These are phyloP conservation scores for Kokia cookei DNA, from an alignment of 441 rosid genomes.

Conservation along the genomic window DNA sequence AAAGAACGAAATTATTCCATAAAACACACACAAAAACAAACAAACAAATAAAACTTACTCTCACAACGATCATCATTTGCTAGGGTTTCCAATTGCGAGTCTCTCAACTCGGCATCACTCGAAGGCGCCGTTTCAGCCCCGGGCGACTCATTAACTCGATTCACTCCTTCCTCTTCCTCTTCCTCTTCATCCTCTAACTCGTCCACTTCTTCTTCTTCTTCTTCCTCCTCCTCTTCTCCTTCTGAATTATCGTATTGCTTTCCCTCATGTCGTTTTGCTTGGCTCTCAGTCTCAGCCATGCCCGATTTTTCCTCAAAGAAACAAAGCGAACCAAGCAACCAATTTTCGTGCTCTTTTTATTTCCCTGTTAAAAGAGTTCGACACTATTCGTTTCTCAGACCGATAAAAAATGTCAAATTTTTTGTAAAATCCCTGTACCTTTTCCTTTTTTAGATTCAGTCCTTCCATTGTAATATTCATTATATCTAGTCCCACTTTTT, in stretches of 20 bases:
- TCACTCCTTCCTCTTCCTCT: conserved; percentile 15
- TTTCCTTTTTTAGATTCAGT: no score
- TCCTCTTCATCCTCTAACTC: conserved; percentile 16
- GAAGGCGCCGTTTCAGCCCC: conserved; percentile 14
- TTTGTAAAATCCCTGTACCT: no score
- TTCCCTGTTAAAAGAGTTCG: conserved; percentile 6
- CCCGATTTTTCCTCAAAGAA: conserved; percentile 19
- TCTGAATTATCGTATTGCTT: conserved; percentile 6
- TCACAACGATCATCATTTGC: conserved; percentile 28
- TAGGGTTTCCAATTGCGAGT: conserved; percentile 26
- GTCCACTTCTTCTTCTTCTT: conserved; percentile 9
- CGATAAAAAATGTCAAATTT: neutral
- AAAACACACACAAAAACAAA: neutral
- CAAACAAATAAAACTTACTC: conserved; percentile 25
- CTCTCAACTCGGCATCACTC: conserved; percentile 16
- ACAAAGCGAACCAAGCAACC: conserved; percentile 33
- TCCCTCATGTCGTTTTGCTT: conserved; percentile 11
- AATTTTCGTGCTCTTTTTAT: conserved; percentile 14
- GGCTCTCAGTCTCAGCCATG: conserved; percentile 48
- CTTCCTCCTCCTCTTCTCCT: conserved; percentile 16
- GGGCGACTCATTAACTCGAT: conserved; percentile 26
- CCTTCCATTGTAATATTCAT: no score
- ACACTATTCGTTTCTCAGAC: conserved; percentile 6
- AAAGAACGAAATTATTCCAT: neutral
- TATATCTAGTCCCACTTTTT: no score